A percentile compares a stretch with the other conserved stretches of the same genome.
These are phyloP conservation scores for Picea engelmannii DNA, from an alignment of 83 land plant genomes.

Conservation along the genomic window DNA sequence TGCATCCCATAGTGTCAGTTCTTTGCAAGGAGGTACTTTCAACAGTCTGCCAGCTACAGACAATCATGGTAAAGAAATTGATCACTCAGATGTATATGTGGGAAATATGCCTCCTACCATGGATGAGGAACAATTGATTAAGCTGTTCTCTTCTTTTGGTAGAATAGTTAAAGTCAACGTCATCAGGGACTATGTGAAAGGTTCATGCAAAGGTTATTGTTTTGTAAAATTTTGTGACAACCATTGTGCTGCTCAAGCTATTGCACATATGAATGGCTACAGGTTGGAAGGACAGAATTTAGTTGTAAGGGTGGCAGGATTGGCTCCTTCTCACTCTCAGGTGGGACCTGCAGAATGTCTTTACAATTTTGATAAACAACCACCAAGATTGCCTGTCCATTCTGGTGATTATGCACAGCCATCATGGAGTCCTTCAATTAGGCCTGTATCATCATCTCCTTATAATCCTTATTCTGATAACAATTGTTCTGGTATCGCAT, in stretches of 20 bases:
- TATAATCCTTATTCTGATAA: slow-evolving; percentile 4
- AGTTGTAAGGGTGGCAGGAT: slow-evolving; percentile 85
- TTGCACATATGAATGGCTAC: slow-evolving; percentile 73
- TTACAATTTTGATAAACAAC: background rate
- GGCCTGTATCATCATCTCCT: background rate
- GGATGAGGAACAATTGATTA: slow-evolving; percentile 74
- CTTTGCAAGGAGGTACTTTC: too few species aligned
- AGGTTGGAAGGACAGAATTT: slow-evolving; percentile 64
- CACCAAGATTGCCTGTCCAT: too few species aligned
- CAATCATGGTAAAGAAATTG: slow-evolving; percentile 49
- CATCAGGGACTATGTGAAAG: slow-evolving; percentile 65
- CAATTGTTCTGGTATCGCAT: background rate
- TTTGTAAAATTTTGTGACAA: slow-evolving; percentile 84
- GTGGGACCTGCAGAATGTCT: slow-evolving; percentile 45
- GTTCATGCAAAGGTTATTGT: slow-evolving; percentile 87
- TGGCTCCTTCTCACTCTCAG: slow-evolving; percentile 67
- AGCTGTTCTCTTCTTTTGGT: slow-evolving; percentile 76
- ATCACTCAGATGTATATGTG: slow-evolving; percentile 82
- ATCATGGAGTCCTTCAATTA: too few species aligned
- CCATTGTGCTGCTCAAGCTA: slow-evolving; percentile 69
- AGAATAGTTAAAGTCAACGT: slow-evolving; percentile 75
- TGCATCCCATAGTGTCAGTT: too few species aligned
- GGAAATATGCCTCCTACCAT: slow-evolving; percentile 75
- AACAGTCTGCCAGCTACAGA: too few species aligned
- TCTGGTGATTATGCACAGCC: too few species aligned